Evolutionary conservation across 2,329 filamentous ascomycete species (phyloP), one percentile per base, ranked within the genome.

Genomic region (Hypoxylon sp.): DNA sequence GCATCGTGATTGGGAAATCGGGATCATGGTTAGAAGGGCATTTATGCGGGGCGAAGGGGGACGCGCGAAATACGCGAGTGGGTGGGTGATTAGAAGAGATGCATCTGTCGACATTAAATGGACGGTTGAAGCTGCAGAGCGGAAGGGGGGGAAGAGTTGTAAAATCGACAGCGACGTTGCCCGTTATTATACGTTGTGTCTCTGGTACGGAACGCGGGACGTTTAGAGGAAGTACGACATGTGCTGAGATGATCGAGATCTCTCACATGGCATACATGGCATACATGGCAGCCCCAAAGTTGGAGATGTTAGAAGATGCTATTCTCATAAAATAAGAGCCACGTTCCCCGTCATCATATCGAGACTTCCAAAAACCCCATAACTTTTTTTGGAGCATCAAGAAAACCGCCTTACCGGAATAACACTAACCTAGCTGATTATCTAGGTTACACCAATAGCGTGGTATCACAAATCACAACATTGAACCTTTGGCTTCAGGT

Each of bases 1-100:
- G 28, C 71, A 73, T 72, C 46, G 48, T 64, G 68, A 65, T 68
- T 62, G 62, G 62, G 59, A 30, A 50, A 50, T 58, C 28, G 52
- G 59, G 56, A 56, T 30, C 68, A 71, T 70, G 62, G 57, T 64
- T 59, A 56, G 57, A 55, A 60, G 51, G 24, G 37, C 28, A 24
- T 57, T 62, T 62, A 66, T 64, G 66, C 64, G 53, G 64, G 66
- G 62, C 56, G 47, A 43, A 62, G 19, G 37, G 30, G 10, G 57
- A 59, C 34, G 64, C 48, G 57, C 48, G 52, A 68, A 58, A 62
- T 62, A 65, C 65, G 53, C 59, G 62, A 64, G 59, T 67, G 67
- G 67, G 39, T 28, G 59, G 51, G 13, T 47, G 54, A 56, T 63
- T 52, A 26, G 63, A 26, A 54, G 62, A n/a, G 55, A 66, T 63